These are phyloP conservation scores for Trichocladium antarcticum DNA, from an alignment of 495 filamentous ascomycete species.

Conservation along the genomic window DNA sequence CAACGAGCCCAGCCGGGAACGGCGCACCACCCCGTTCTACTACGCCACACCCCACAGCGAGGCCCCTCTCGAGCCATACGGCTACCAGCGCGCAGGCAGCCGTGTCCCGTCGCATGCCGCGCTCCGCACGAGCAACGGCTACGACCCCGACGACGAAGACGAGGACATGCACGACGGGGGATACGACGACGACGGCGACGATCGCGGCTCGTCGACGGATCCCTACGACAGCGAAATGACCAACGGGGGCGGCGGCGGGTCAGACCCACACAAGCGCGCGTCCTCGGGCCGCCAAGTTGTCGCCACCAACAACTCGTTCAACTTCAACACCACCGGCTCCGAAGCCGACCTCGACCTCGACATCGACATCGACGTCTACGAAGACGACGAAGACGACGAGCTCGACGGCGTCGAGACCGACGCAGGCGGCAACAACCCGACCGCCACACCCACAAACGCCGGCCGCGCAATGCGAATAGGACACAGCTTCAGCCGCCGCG, in stretches of 20 bases:
- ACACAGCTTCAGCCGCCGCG: too few species aligned
- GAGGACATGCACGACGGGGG: constrained; percentile 15
- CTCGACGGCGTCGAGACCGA: constrained; percentile 27
- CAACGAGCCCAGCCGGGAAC: constrained; percentile 18
- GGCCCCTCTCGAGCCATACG: constrained; percentile 12
- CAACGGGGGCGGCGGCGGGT: too few species aligned
- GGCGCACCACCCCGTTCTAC: constrained; percentile 36
- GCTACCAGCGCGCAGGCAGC: constrained; percentile 15
- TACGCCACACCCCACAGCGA: constrained; percentile 48
- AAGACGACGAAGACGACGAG: constrained; percentile 19
- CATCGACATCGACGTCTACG: not conserved
- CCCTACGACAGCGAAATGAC: constrained; percentile 8
- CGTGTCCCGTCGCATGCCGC: constrained; percentile 1
- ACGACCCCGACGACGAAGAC: constrained; percentile 18
- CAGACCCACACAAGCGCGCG: too few species aligned
- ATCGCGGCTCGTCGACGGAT: not conserved
- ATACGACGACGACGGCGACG: constrained; percentile 1
- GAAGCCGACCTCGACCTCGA: constrained; percentile 16
- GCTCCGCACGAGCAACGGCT: constrained; percentile 7
- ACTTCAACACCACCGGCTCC: too few species aligned
- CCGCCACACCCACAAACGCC: too few species aligned
- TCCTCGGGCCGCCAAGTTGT: too few species aligned
- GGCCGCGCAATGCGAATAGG: too few species aligned
- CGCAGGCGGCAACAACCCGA: constrained; percentile 12
- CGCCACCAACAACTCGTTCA: too few species aligned